Percentiles rank a stretch among this genome's conserved stretches.
Evolutionary conservation across 805 yeast species (phyloP).

Genomic region (Saccharomycopsis lassenensis): DNA sequence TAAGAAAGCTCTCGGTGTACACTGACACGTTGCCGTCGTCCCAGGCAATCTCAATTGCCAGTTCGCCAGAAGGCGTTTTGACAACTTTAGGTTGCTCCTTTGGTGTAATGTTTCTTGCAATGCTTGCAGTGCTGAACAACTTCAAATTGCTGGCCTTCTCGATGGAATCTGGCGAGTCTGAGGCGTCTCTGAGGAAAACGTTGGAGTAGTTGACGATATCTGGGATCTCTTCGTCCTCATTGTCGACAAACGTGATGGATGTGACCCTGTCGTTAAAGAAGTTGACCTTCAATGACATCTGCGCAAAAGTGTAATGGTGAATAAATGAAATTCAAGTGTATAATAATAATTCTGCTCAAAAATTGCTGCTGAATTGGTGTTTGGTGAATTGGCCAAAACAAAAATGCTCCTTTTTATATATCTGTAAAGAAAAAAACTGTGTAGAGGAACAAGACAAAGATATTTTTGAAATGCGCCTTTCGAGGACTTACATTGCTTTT

Average conservation of each 20-base stretch:
- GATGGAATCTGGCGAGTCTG: constrained; percentile 36
- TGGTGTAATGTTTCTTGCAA: constrained; percentile 29
- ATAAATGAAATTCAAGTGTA: too few species aligned
- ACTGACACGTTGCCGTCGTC: constrained; percentile 32
- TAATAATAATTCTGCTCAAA: too few species aligned
- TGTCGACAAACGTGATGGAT: constrained; percentile 15
- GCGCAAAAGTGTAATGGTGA: too few species aligned
- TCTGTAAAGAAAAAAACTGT: too few species aligned
- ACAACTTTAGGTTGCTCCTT: constrained; percentile 16
- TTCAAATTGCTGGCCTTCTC: constrained; percentile 52
- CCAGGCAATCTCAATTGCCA: constrained; percentile 35
- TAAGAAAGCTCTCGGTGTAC: constrained; percentile 38
- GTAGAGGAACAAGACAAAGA: too few species aligned
- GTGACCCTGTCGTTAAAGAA: constrained; percentile 17
- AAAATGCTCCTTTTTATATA: too few species aligned
- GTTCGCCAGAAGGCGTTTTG: constrained; percentile 13
- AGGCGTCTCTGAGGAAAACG: constrained; percentile 57
- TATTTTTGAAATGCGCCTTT: too few species aligned
- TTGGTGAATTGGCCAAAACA: too few species aligned
- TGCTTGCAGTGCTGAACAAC: constrained; percentile 47
- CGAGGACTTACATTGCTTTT: too few species aligned
- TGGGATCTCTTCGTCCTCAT: constrained; percentile 10
- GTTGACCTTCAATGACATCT: constrained; percentile 17
- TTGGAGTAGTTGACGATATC: constrained; percentile 32
- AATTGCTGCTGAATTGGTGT: too few species aligned